Evolutionary conservation across 805 yeast genomes (phyloP).

Genomic region (Brettanomyces bruxellensis): DNA sequence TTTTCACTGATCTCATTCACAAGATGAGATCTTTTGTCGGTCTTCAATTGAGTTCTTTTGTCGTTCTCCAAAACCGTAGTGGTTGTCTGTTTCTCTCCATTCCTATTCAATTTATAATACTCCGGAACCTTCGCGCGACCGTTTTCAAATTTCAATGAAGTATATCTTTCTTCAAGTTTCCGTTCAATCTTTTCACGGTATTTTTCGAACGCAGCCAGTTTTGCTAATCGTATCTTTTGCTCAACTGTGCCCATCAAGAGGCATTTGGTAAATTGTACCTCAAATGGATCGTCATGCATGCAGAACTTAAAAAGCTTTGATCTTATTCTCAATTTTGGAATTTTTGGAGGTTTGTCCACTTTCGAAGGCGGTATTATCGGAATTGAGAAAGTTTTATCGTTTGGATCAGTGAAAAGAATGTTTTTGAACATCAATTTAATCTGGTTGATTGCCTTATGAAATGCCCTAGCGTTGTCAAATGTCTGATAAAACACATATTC

Average conservation of each 20-base stretch:
- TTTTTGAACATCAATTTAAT: conserved; percentile 24
- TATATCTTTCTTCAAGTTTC: conserved; percentile 27
- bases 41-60: not conserved
- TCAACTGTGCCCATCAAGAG: conserved; percentile 60
- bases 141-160: conserved; percentile 1
- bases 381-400: conserved; percentile 24
- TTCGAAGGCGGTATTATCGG: conserved; percentile 21
- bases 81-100: not conserved
- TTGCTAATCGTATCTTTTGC: conserved; percentile 51
- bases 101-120: not conserved
- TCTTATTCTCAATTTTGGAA: conserved; percentile 51
- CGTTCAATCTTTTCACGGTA: conserved; percentile 11
- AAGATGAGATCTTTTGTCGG: conserved; percentile 9
- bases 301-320: conserved; percentile 51
- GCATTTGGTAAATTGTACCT: conserved; percentile 56
- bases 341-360: conserved; percentile 29
- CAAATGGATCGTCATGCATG: conserved; percentile 87
- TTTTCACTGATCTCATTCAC: conserved; percentile 11
- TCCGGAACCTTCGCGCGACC: not conserved
- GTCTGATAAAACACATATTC: conserved; percentile 68
- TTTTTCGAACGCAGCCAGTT: conserved; percentile 21
- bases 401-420: conserved; percentile 14
- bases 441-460: conserved; percentile 61
- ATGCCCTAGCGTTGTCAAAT: conserved; percentile 72
- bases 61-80: not conserved